These are phyloP conservation scores for Rhizopogon salebrosus DNA, from an alignment of 768 basidiomycete genomes.

Conservation along the genomic window DNA sequence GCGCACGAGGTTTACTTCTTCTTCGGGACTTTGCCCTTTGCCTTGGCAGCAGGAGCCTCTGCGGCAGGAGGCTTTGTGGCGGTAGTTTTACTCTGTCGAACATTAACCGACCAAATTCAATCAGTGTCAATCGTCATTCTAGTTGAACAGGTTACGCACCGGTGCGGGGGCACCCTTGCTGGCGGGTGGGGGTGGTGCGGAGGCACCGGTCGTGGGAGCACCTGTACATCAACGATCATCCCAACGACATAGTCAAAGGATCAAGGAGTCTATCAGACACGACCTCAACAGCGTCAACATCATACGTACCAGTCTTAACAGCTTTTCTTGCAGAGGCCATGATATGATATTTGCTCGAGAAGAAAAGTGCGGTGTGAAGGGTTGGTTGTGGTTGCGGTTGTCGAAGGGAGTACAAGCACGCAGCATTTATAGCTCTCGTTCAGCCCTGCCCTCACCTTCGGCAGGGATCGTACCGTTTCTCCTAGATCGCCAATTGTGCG, in stretches of 20 bases:
- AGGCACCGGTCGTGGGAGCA: constrained; percentile 1
- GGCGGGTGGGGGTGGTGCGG: not conserved
- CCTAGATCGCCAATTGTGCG: not conserved
- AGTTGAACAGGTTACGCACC: too few species aligned
- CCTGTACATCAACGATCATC: constrained; percentile 5
- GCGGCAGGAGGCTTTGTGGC: constrained; percentile 7
- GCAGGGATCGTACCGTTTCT: constrained; percentile 12
- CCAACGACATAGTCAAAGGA: not conserved
- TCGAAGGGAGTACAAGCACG: not conserved
- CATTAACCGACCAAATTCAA: not conserved
- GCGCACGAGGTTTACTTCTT: constrained; percentile 18
- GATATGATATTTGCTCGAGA: constrained; percentile 4
- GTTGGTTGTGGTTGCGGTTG: not conserved
- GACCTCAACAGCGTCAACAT: constrained; percentile 1
- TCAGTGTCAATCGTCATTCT: not conserved
- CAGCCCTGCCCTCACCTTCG: constrained; percentile 26
- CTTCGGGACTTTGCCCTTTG: constrained; percentile 23
- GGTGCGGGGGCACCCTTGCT: too few species aligned
- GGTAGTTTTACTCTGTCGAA: constrained; percentile 15
- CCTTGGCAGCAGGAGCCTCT: constrained; percentile 24
- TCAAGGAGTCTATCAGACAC: not conserved
- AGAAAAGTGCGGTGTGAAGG: constrained; percentile 1
- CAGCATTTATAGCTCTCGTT: constrained; percentile 17
- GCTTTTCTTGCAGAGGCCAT: constrained; percentile 20
- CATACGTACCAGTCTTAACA: constrained; percentile 18